Evolutionary conservation across 768 basidiomycete genomes (phyloP), one percentile per base, ranked within the genome.

Genomic region (Pleurotus salmoneostramineus): DNA sequence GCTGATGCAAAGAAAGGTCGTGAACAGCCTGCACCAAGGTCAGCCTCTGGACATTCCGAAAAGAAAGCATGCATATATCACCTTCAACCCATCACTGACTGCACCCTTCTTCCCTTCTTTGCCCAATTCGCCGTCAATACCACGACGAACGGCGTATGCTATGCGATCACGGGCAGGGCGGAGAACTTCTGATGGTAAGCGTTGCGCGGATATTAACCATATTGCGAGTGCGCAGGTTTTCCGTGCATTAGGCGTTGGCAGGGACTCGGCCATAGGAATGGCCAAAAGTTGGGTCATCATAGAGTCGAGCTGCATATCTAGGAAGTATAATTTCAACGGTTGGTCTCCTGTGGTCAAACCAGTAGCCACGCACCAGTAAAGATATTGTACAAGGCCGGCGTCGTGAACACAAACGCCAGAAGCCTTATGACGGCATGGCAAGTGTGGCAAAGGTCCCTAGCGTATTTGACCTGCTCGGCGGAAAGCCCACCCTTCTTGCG

Each of bases 101-200:
- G 91, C 84, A 0, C 92, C 92, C 65, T 91, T 93, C 75, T 93
- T 93, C 7, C 92, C 92, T 68, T 94, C 92, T 67, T 90, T 91
- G 4, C 92, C 92, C 11, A 93, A 80, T 61, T 93, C 88, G 5
- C 92, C 92, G 56, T 89, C 88, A 58, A 94, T 80, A 27, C 87
- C 92, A 45, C 91, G 84, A 51, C 83, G 79, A 15, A 93, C 66
- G 2, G 89, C 88, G 58, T 83, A 84, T 1, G 86, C 79, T 35
- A 94, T 90, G 27, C 86, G 79, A 62, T 85, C 82, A 5, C 78
- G 80, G 5, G 87, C 82, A 5, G 87, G 86, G 7, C 72, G 64
- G 11, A 93, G 75, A 17, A 93, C 79, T 0, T 74, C 71, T 15
- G 74, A 70, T 17, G 91, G 87, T 6, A 93, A 77, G 5, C 88